Conservation (phyloP, 768 basidiomycete genomes). For the Suillus decipiens region DNA sequence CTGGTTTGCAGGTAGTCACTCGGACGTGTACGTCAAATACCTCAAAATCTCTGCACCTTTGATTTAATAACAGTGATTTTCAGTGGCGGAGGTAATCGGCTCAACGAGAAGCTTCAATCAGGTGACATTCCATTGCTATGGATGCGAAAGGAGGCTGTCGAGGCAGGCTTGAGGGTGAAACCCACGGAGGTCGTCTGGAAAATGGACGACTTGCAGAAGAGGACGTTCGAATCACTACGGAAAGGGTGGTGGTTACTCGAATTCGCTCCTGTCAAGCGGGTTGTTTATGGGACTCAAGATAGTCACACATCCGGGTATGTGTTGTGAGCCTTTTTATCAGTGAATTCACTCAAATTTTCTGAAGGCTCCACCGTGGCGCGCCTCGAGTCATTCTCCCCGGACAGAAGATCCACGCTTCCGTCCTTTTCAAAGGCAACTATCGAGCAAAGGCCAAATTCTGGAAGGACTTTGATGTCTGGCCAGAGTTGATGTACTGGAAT, state of each 20-base stretch:
- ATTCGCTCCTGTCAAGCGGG: conserved; percentile 10
- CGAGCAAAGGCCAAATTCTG: conserved; percentile 14
- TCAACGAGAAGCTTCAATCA: conserved; percentile 10
- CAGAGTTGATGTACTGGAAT: conserved; percentile 17
- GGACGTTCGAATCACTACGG: conserved; percentile 9
- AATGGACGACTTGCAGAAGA: conserved; percentile 12
- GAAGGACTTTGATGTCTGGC: conserved; percentile 13
- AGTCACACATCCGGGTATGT: conserved; percentile 7
- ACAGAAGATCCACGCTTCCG: conserved; percentile 17
- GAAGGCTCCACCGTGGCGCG: conserved; percentile 7
- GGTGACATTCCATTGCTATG: conserved; percentile 23
- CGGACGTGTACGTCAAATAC: conserved; percentile 33
- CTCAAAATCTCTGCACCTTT: neutral
- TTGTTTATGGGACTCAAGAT: conserved; percentile 10
- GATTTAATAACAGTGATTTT: neutral
- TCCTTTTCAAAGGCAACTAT: conserved; percentile 14
- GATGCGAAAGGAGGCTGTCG: conserved; percentile 28
- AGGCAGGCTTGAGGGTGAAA: conserved; percentile 22
- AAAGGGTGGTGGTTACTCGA: conserved; percentile 7
- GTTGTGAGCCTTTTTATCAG: neutral
- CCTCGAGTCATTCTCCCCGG: conserved; percentile 12
- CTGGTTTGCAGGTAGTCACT: conserved; percentile 33
- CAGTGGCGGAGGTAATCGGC: conserved; percentile 25
- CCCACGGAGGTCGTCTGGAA: conserved; percentile 10
- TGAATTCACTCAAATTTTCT: neutral